Percentiles rank a stretch among this genome's conserved stretches.
Evolutionary conservation across 768 basidiomycete genomes (phyloP).

Genomic region (Pholiota conissans): DNA sequence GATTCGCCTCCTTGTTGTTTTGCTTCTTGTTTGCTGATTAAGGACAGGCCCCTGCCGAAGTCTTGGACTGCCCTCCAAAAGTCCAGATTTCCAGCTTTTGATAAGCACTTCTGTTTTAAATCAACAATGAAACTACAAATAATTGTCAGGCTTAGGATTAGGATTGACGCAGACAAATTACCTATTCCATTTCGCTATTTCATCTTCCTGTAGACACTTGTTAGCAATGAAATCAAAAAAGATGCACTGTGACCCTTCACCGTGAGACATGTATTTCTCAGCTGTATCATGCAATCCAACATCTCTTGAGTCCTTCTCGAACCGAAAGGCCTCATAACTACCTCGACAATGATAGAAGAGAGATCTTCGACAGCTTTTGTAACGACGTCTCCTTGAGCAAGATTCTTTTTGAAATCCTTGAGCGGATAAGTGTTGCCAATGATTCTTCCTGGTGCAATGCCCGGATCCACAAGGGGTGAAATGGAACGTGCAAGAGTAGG

Average conservation of each 20-base stretch:
- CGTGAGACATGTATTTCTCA: constrained; percentile 68
- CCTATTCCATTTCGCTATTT: constrained; percentile 82
- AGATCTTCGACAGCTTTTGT: constrained; percentile 86
- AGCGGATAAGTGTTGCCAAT: constrained; percentile 75
- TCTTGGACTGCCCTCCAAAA: constrained; percentile 66
- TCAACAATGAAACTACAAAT: constrained; percentile 56
- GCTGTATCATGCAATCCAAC: constrained; percentile 65
- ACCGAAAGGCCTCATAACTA: constrained; percentile 72
- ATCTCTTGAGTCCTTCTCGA: constrained; percentile 65
- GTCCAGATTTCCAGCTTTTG: constrained; percentile 56
- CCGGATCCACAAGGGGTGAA: constrained; percentile 43
- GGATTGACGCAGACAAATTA: constrained; percentile 30
- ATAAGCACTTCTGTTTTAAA: constrained; percentile 55
- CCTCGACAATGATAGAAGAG: constrained; percentile 65
- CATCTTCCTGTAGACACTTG: constrained; percentile 59
- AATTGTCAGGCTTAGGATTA: background rate
- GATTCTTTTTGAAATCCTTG: constrained; percentile 72
- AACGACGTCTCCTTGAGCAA: constrained; percentile 75
- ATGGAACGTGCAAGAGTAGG: constrained; percentile 58
- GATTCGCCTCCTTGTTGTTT: constrained; percentile 57
- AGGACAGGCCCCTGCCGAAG: constrained; percentile 51
- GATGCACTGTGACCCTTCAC: constrained; percentile 29
- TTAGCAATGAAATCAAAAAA: background rate
- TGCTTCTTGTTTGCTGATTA: constrained; percentile 68
- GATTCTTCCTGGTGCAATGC: constrained; percentile 68